A percentile compares a stretch with the other conserved stretches of the same genome.
These are phyloP conservation scores for Ceratocystis alfenasii DNA, from an alignment of 2,329 filamentous ascomycete species.

Conservation along the genomic window DNA sequence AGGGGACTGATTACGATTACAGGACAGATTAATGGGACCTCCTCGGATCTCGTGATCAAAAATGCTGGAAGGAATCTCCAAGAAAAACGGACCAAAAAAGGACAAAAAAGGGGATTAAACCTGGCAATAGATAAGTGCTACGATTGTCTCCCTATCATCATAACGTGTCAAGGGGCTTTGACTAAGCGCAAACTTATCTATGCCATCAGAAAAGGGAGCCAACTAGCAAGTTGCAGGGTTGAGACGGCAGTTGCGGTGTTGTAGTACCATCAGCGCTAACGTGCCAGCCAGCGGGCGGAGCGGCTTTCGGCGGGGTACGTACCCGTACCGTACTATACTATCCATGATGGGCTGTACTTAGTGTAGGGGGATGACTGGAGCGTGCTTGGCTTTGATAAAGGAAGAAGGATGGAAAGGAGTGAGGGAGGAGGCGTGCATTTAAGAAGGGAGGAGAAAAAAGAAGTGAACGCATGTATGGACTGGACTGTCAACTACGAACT, in stretches of 20 bases:
- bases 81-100: background rate
- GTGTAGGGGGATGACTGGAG: too few species aligned
- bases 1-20: conserved; percentile 5
- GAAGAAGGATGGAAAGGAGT: background rate
- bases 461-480: background rate
- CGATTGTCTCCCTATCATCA: background rate
- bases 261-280: background rate
- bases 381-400: conserved; percentile 7
- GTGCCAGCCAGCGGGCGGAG: background rate
- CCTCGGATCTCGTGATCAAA: conserved; percentile 5
- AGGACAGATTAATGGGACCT: background rate
- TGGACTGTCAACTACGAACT: background rate
- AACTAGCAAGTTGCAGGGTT: background rate
- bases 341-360: too few species aligned
- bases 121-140: background rate
- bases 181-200: conserved; percentile 8
- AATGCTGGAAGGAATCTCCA: conserved; percentile 9
- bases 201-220: background rate
- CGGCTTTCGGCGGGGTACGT: conserved; percentile 6
- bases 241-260: background rate
- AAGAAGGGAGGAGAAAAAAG: background rate
- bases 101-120: background rate
- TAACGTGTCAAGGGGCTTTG: background rate
- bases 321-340: too few species aligned
- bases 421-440: background rate